A percentile compares a stretch with the other conserved stretches of the same genome.
Evolutionary conservation across 1,139 yeast species (phyloP).

Genomic region (Kodamaea sp.): DNA sequence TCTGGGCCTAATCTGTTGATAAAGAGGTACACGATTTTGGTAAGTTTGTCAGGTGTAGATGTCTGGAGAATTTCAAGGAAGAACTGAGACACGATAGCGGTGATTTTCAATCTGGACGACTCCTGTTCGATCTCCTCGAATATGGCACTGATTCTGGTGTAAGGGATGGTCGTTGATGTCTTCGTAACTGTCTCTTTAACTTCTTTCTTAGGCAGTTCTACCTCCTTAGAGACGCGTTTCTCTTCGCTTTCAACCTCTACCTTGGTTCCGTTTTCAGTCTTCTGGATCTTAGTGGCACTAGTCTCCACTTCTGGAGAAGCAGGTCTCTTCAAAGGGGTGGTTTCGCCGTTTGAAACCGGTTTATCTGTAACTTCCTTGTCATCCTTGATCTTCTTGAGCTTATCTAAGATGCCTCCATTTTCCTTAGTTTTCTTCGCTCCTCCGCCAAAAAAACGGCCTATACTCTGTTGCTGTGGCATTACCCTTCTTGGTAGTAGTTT

Average conservation of each 20-base stretch:
- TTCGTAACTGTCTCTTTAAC: neutral
- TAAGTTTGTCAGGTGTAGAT: constrained; percentile 56
- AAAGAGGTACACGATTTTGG: constrained; percentile 76
- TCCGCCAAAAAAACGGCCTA: constrained; percentile 35
- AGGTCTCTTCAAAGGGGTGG: neutral
- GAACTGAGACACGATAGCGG: constrained; percentile 70
- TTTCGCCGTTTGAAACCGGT: neutral
- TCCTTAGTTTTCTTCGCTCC: constrained; percentile 5
- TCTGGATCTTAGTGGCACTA: neutral
- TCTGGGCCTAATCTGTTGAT: constrained; percentile 94
- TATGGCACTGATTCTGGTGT: constrained; percentile 62
- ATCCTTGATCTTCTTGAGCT: neutral
- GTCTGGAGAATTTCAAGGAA: constrained; percentile 61
- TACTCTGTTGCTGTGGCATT: constrained; percentile 43
- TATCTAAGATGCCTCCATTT: neutral
- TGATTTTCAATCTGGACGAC: constrained; percentile 78
- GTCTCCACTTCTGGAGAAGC: neutral
- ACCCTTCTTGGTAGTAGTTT: too few relatives aligned
- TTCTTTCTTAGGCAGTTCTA: neutral
- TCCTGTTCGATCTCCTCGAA: constrained; percentile 79
- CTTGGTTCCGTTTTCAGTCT: neutral
- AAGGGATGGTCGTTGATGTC: constrained; percentile 43
- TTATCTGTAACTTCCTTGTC: neutral
- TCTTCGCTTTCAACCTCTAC: neutral
- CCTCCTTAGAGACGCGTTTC: neutral